Evolutionary conservation across 495 filamentous ascomycete genomes (phyloP).

Genomic region (Paragyromitra xinjiangensis): DNA sequence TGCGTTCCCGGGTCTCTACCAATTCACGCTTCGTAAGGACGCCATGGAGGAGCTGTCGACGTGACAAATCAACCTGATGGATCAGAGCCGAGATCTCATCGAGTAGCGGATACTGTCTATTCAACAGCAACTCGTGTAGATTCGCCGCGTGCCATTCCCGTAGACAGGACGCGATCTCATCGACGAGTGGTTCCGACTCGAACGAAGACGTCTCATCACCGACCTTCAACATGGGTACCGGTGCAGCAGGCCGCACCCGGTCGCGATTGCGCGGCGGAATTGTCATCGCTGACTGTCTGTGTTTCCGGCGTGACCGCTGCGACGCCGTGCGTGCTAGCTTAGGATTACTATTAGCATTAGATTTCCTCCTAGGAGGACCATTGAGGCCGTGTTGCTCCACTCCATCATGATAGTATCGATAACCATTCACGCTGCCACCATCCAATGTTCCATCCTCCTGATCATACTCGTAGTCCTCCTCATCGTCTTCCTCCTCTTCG

Average conservation of each 20-base stretch:
- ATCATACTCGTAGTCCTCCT: conserved; percentile 59
- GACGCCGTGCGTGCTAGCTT: conserved; percentile 30
- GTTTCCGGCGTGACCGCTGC: conserved; percentile 28
- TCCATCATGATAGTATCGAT: conserved; percentile 37
- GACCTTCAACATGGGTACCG: conserved; percentile 96
- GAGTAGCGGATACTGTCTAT: conserved; percentile 78
- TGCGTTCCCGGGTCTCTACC: conserved; percentile 75
- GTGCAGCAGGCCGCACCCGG: conserved; percentile 81
- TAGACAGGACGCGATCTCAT: conserved; percentile 95
- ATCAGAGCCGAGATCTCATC: conserved; percentile 83
- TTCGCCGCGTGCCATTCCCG: conserved; percentile 98
- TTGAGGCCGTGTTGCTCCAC: conserved; percentile 22
- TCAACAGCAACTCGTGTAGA: conserved; percentile 89
- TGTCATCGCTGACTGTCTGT: conserved; percentile 49
- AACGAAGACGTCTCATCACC: conserved; percentile 95
- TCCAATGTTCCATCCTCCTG: conserved; percentile 44
- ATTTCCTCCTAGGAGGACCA: conserved; percentile 22
- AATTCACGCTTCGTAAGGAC: conserved; percentile 89
- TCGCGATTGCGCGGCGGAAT: conserved; percentile 60
- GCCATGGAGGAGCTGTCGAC: conserved; percentile 90
- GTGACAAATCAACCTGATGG: conserved; percentile 77
- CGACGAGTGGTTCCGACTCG: conserved; percentile 86
- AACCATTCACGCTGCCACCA: conserved; percentile 6
- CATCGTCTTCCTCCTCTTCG: conserved; percentile 37
- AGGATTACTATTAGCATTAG: conserved; percentile 25